Evolutionary conservation across 768 basidiomycete genomes (phyloP).

Genomic region (Tylopilus intermedius): DNA sequence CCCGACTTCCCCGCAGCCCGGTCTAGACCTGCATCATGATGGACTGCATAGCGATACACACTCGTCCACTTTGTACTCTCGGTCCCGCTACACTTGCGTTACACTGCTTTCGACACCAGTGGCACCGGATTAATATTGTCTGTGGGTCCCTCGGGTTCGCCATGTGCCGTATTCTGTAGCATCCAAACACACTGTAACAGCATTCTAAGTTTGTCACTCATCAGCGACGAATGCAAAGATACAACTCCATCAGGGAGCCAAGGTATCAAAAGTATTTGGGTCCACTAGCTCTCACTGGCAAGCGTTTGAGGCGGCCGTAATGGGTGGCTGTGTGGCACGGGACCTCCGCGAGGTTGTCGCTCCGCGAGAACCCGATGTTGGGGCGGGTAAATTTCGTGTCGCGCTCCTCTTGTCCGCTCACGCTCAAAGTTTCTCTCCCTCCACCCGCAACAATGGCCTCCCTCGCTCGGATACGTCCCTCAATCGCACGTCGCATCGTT

Average conservation of each 20-base stretch:
- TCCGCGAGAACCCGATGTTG: constrained; percentile 27
- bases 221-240: too few species aligned
- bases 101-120: too few species aligned
- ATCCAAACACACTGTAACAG: too few species aligned
- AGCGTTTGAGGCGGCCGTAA: constrained; percentile 1
- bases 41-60: too few species aligned
- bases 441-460: constrained; percentile 24
- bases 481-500: constrained; percentile 27
- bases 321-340: constrained; percentile 26
- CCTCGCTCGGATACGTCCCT: constrained; percentile 29
- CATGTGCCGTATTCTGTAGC: too few species aligned
- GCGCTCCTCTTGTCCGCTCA: background rate
- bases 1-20: background rate
- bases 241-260: too few species aligned
- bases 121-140: too few species aligned
- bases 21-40: constrained; percentile 12
- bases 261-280: too few species aligned
- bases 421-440: background rate
- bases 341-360: constrained; percentile 1
- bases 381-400: constrained; percentile 21
- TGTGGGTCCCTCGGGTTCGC: too few species aligned
- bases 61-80: background rate
- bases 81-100: background rate
- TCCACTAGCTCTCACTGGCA: too few species aligned
- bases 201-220: too few species aligned